Conservation (phyloP, 371 early-diverging fungal species). For the Nematocida sp. region DNA sequence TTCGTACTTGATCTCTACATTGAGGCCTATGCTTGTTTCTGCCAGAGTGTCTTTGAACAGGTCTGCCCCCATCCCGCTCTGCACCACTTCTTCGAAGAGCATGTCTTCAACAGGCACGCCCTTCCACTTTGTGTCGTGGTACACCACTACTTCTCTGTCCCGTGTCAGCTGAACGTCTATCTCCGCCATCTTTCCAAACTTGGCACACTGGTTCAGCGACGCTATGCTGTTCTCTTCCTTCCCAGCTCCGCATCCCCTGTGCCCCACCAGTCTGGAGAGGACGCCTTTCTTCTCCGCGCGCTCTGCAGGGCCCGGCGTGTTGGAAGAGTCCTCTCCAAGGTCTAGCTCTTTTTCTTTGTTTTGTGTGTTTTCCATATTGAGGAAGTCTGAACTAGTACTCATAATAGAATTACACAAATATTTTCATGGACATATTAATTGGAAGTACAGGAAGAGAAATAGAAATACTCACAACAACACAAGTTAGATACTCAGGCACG, state of each 20-base stretch:
- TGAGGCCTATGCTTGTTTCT: conserved; percentile 10
- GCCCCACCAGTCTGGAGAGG: conserved; percentile 24
- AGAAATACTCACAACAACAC: conserved; percentile 25
- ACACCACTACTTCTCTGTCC: conserved; percentile 4
- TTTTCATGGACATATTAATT: conserved; percentile 41
- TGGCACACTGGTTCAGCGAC: neutral
- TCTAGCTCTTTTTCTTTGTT: neutral
- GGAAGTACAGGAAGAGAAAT: neutral
- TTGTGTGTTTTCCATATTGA: too few species aligned
- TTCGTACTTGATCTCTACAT: conserved; percentile 43
- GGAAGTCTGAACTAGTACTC: neutral
- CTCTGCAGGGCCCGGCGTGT: too few species aligned
- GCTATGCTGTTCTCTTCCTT: conserved; percentile 5
- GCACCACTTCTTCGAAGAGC: neutral
- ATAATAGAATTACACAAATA: conserved; percentile 21
- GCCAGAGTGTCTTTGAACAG: neutral
- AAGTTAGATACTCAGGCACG: conserved; percentile 29
- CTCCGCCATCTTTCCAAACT: conserved; percentile 21
- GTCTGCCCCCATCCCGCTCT: neutral
- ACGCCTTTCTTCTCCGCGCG: neutral
- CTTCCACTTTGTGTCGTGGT: neutral
- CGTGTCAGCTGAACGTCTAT: conserved; percentile 44
- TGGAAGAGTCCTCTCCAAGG: neutral
- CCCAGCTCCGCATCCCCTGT: conserved; percentile 16
- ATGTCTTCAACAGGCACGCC: neutral